Evolutionary conservation across 140 eudicot genomes (phyloP).

Genomic region (Ambrosia hybrid): DNA sequence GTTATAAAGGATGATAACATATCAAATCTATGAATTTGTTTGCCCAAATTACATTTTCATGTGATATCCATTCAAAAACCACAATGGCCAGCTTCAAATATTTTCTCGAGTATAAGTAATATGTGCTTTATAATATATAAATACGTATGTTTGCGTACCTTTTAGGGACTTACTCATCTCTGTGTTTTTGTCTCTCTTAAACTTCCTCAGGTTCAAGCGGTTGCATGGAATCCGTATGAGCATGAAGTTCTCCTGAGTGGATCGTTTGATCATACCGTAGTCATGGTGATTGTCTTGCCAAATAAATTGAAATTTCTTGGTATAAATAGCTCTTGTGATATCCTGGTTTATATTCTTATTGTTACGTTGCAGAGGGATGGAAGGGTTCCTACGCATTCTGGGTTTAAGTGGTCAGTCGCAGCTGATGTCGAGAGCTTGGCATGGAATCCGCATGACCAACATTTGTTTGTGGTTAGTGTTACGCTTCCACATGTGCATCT

Average conservation of each 20-base stretch:
- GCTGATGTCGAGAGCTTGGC: constrained; percentile 93
- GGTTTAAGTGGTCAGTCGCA: constrained; percentile 73
- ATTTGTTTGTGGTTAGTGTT: constrained; percentile 80
- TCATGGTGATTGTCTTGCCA: constrained; percentile 52
- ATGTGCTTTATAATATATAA: neutral
- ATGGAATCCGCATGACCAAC: constrained; percentile 91
- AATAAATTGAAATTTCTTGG: neutral
- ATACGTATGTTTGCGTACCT: neutral
- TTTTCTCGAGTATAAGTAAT: too few species aligned
- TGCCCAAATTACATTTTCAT: too few species aligned
- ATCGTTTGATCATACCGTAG: constrained; percentile 89
- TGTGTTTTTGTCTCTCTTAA: neutral
- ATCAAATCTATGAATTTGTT: too few species aligned
- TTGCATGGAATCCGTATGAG: constrained; percentile 78
- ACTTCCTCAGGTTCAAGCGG: constrained; percentile 76
- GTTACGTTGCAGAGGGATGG: constrained; percentile 68
- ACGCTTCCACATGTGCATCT: neutral
- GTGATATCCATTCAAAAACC: too few species aligned
- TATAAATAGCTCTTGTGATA: neutral
- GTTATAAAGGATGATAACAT: too few species aligned
- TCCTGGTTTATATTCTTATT: neutral
- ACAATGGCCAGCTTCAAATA: too few species aligned
- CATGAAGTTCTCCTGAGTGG: constrained; percentile 89
- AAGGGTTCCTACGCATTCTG: constrained; percentile 69
- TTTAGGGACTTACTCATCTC: constrained; percentile 4